Conservation (phyloP, 495 filamentous ascomycete species). For the Alectoria sarmentosa region DNA sequence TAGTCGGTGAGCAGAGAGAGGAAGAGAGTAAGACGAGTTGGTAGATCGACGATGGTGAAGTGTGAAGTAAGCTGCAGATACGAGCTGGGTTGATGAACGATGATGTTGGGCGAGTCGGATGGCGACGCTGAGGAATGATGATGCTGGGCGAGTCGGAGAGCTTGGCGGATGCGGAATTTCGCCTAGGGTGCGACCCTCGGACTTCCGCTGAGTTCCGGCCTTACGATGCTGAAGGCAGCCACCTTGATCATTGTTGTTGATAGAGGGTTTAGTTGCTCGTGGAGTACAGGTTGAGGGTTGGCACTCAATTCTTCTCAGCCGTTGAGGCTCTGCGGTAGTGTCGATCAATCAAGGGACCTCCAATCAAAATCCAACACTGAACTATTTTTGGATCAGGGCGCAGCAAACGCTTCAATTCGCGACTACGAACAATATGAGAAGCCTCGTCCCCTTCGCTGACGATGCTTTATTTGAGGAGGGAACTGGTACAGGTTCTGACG, state of each 20-base stretch:
- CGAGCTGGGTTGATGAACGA: background rate
- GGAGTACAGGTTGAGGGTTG: too few species aligned
- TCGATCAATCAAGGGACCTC: background rate
- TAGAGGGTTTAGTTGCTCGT: background rate
- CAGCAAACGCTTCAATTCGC: background rate
- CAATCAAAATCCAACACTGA: background rate
- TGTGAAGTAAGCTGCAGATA: slow-evolving; percentile 1
- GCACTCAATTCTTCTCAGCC: background rate
- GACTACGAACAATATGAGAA: background rate
- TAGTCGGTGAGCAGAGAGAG: background rate
- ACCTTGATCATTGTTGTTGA: background rate
- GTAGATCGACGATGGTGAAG: background rate
- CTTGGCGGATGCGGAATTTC: background rate
- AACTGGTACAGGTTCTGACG: background rate
- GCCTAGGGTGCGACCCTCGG: background rate
- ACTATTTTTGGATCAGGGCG: background rate
- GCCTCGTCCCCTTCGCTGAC: background rate
- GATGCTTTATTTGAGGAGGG: background rate
- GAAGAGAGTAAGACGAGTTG: background rate
- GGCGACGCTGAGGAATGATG: background rate
- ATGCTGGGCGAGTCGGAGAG: background rate
- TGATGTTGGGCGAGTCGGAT: background rate
- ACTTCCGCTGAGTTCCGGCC: background rate
- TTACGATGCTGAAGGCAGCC: background rate
- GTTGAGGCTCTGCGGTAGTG: slow-evolving; percentile 1